These are phyloP conservation scores for Boletus speciosus DNA, from an alignment of 768 basidiomycete species.

Conservation along the genomic window DNA sequence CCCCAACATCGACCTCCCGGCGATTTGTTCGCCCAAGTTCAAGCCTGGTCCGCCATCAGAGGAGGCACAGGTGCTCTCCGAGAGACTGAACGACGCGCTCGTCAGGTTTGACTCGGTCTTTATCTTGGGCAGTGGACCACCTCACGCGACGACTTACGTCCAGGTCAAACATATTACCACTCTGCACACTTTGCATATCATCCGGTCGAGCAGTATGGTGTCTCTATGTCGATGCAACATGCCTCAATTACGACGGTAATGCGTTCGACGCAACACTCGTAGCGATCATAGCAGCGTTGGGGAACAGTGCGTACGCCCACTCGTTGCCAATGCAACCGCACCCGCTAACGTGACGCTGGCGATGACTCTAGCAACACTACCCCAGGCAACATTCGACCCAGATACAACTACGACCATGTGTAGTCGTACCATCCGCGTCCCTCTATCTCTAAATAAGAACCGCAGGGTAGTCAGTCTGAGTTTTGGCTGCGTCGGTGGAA, in stretches of 20 bases:
- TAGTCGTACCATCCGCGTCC: conserved; percentile 44
- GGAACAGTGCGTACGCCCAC: conserved; percentile 61
- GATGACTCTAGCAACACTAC: conserved; percentile 53
- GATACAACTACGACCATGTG: conserved; percentile 64
- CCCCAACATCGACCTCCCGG: conserved; percentile 91
- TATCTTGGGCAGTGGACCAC: background rate
- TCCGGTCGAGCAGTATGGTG: conserved; percentile 84
- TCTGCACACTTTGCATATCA: conserved; percentile 73
- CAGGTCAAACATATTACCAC: conserved; percentile 66
- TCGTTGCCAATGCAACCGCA: conserved; percentile 38
- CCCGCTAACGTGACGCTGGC: background rate
- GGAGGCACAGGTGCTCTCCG: conserved; percentile 89
- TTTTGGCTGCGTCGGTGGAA: conserved; percentile 25
- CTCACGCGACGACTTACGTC: background rate
- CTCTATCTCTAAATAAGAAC: conserved; percentile 41
- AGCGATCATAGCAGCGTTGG: conserved; percentile 83
- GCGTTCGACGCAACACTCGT: conserved; percentile 87
- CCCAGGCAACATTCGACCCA: conserved; percentile 67
- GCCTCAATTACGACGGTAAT: conserved; percentile 98
- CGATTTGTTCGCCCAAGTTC: conserved; percentile 90
- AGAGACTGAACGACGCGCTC: conserved; percentile 76
- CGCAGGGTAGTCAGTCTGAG: conserved; percentile 20
- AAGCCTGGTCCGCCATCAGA: conserved; percentile 94
- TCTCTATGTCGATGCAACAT: conserved; percentile 91
- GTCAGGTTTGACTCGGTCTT: conserved; percentile 47